Base-by-base conservation (phyloP, 345 rosid species). In the Litchi chinensis region DNA sequence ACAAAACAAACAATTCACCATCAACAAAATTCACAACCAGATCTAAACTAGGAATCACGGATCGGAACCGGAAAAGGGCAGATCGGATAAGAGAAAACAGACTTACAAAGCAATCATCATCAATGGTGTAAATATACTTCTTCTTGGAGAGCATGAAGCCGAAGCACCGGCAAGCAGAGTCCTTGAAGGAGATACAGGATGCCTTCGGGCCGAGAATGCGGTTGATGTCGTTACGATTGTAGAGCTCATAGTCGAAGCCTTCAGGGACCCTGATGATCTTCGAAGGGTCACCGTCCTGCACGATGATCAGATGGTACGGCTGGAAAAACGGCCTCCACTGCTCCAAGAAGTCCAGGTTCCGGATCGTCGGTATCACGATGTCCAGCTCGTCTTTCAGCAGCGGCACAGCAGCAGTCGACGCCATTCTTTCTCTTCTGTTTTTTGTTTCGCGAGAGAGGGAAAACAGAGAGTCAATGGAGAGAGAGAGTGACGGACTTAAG, bases 101-200 rank as follows among this genome's bases (percentile, higher is more conserved):
- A 86, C 96, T 90, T 85, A 93, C 98, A 82, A 92, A 93, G 88
- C 98, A 93, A 78, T 93, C 98, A 80, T 93, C 98, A 69, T 93
- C 98, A 77, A 93, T 93, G 77, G 98, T 93, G 84, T 79, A 93
- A 84, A 93, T 82, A 77, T 93, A 93, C 85, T 93, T 93, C 90
- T 91, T 93, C 82, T 93, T 90, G 67, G 98, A 93, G 22, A 91
- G 90, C 93, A 93, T 83, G 86, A 69, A 93, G 8, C 98, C 98
- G 24, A 93, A 93, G 83, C 93, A 92, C 22, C 95, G 80, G 65
- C 95, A 92, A 57, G 90, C 93, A 68, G 91, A 89, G 74, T 92
- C 95, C 82, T 90, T 89, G 82, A 84, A 92, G 28, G 95, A 92
- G 70, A 92, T 92, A 65, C 95, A 92, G 44, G 83, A 84, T n/a